phyloP scores from a whole-genome alignment of 1,284 basidiomycete genomes.

The Ceratobasidium sp. region DNA sequence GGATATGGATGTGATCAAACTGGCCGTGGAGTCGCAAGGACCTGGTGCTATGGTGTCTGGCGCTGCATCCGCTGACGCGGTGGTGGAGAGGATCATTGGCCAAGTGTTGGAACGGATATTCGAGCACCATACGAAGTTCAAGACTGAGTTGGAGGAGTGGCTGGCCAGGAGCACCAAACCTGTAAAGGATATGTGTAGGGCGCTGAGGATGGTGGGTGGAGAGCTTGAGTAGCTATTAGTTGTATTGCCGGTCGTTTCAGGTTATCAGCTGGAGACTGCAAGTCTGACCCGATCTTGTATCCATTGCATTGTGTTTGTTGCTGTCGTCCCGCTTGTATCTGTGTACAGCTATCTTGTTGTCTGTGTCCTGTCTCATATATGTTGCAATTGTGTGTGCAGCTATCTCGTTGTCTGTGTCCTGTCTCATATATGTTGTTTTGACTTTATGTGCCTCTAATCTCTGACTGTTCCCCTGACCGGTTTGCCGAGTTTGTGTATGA shows the following conservation, averaged over 20 bases:
- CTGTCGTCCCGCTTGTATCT: constrained; percentile 1
- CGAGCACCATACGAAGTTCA: constrained; percentile 7
- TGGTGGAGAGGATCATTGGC: not conserved
- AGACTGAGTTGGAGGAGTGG: constrained; percentile 6
- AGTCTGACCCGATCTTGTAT: not conserved
- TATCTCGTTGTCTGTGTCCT: not conserved
- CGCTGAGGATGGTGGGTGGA: not conserved
- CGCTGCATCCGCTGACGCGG: not conserved
- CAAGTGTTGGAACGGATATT: not conserved
- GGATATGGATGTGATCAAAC: constrained; percentile 18
- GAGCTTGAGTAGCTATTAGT: not conserved
- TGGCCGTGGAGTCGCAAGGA: constrained; percentile 10
- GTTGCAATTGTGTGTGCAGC: not conserved
- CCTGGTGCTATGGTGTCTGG: not conserved
- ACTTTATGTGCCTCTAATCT: not conserved
- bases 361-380: constrained; percentile 1
- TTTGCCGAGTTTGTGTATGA: not conserved
- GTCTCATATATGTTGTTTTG: not conserved
- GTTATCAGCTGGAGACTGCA: not conserved
- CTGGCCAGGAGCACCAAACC: not conserved
- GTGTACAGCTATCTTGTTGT: not conserved
- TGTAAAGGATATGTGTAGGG: constrained; percentile 21
- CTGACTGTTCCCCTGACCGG: not conserved
- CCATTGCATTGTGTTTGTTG: not conserved
- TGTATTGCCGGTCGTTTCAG: not conserved